Conservation (phyloP, 208 protist genomes). For the Crithidia mellificae region DNA sequence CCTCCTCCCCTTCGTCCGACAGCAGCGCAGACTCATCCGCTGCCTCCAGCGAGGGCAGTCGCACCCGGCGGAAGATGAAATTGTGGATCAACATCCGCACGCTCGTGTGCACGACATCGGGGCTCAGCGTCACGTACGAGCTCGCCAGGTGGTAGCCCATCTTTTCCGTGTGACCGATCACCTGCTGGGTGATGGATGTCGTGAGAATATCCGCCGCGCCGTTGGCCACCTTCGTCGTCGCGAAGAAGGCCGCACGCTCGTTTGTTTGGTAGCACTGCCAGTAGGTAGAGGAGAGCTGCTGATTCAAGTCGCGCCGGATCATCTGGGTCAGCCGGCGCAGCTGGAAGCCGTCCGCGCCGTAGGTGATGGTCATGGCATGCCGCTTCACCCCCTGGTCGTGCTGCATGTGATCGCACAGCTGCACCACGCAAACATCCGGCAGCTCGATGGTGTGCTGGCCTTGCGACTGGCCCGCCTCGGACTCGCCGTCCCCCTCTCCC, state of each 20-base stretch:
- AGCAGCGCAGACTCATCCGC: conserved; percentile 56
- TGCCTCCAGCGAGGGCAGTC: conserved; percentile 50
- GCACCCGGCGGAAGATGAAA: conserved; percentile 77
- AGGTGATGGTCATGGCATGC: conserved; percentile 88
- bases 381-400: conserved; percentile 89
- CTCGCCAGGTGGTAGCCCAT: conserved; percentile 78
- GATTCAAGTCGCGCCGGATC: conserved; percentile 75
- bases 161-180: conserved; percentile 78
- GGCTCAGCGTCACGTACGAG: conserved; percentile 85
- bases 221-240: conserved; percentile 86
- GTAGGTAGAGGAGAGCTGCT: conserved; percentile 83
- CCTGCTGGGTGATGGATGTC: conserved; percentile 83
- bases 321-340: conserved; percentile 65
- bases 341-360: conserved; percentile 81
- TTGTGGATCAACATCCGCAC: conserved; percentile 88
- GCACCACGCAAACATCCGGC: conserved; percentile 85
- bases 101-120: conserved; percentile 84
- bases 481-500: conserved; percentile 10
- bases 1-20: conserved; percentile 43
- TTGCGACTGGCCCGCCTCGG: not conserved
- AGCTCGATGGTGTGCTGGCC: conserved; percentile 38
- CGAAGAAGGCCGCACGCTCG: conserved; percentile 85
- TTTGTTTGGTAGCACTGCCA: conserved; percentile 91
- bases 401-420: conserved; percentile 85
- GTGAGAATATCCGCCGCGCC: conserved; percentile 83